Base-by-base conservation (phyloP, 1,139 yeast genomes). In the Taphrina sp. region DNA sequence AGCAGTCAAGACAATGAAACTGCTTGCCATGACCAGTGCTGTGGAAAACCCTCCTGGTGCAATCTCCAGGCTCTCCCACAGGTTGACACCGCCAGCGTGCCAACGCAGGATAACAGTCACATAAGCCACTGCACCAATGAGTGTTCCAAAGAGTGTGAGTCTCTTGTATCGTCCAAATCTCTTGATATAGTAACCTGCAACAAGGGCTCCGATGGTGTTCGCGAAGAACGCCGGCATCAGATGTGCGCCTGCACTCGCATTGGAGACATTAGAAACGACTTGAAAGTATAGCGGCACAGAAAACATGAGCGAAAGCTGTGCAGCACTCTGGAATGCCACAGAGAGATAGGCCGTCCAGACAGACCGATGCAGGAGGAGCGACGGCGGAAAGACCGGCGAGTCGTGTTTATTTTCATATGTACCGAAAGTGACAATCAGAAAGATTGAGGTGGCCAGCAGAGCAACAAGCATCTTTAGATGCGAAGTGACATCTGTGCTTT, bases 201-300 rank as follows among this genome's bases (percentile, higher is more conserved):
- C 4, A 2, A 39, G 16, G 17, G 36, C 54, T 3, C 54, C 54
- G 3, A 49, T 4, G 17, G 54, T 34, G 19, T 49, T 49, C 7
- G 47, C 54, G 14, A 28, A 28, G 16, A 49, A 36, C n/a, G 54
- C 49, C 12, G 54, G 54, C 34, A 49, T 10, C 8, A 49, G 20
- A 10, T 33, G 54, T 14, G 46, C 35, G 12, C 54, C 54, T 14
- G 54, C 44, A 5, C 16, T 19, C 5, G 46, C 16, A n/a, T 47
- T 49, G 10, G 54, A 49, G 12, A 19, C 44, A 14, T 24, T 26
- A 19, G 38, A 36, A 10, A 38, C 34, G 16, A 49, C 17, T 29
- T 49, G 54, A 23, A 49, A 49, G 41, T 49, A 49, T 10, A 49
- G 22, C 8, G 54, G 54, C 19, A 49, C 54, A 14, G 46, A 38